phyloP scores from a whole-genome alignment of 345 rosid species.

The Hibiscus mutabilis region DNA sequence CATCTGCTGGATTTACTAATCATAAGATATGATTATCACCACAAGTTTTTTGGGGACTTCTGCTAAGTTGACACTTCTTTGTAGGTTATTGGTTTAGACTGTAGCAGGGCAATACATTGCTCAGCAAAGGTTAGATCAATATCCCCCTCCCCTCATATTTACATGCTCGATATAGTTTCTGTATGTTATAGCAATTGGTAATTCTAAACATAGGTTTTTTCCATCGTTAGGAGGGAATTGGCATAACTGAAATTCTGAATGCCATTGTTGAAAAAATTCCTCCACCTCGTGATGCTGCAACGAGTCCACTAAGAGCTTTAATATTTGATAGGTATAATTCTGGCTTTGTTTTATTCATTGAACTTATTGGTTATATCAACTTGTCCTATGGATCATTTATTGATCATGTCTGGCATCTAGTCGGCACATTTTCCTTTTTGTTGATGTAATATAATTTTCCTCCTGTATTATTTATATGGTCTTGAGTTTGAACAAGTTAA shows the following conservation, averaged over 20 bases:
- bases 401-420: background rate
- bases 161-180: background rate
- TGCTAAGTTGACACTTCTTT: conserved; percentile 8
- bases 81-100: conserved; percentile 93
- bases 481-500: background rate
- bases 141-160: conserved; percentile 5
- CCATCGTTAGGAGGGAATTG: conserved; percentile 72
- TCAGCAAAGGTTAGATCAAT: conserved; percentile 82
- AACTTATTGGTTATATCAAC: background rate
- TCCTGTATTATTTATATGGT: background rate
- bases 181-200: background rate
- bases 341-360: conserved; percentile 8
- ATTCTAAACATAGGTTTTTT: background rate
- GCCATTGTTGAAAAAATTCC: conserved; percentile 80
- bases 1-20: conserved; percentile 18
- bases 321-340: conserved; percentile 88
- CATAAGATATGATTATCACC: background rate
- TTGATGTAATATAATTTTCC: background rate
- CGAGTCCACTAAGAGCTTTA: conserved; percentile 63
- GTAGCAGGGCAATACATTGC: conserved; percentile 86
- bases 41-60: background rate
- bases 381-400: background rate
- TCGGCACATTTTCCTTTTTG: background rate
- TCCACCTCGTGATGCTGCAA: conserved; percentile 61
- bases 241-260: conserved; percentile 73